Conservation (phyloP, 2,329 filamentous ascomycete species). For the Fusarium sambucinum region DNA sequence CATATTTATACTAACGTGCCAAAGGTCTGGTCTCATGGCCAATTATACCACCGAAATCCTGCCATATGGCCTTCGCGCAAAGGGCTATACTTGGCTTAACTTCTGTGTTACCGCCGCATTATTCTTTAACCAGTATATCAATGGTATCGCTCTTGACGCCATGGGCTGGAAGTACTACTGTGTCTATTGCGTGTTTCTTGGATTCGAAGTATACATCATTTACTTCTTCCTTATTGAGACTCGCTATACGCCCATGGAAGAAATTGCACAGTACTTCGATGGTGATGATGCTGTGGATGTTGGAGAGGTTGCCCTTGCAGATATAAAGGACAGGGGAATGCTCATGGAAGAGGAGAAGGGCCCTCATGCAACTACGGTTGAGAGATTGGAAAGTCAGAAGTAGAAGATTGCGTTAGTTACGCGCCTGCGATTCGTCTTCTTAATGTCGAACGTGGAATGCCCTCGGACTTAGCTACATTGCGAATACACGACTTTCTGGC, state of each 20-base stretch:
- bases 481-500: no score
- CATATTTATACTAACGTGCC: conserved; percentile 3
- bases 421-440: no score
- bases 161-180: conserved; percentile 40
- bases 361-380: conserved; percentile 6
- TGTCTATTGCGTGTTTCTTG: conserved; percentile 28
- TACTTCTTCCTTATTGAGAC: conserved; percentile 33
- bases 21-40: conserved; percentile 46
- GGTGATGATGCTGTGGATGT: conserved; percentile 18
- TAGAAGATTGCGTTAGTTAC: no score
- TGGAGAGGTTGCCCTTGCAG: conserved; percentile 18
- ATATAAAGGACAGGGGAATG: conserved; percentile 21
- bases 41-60: conserved; percentile 48
- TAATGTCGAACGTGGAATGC: no score
- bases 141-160: conserved; percentile 24
- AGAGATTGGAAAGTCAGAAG: neutral
- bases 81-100: conserved; percentile 38
- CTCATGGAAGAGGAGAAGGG: conserved; percentile 4
- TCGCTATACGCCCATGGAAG: conserved; percentile 24
- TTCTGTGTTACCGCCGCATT: conserved; percentile 29
- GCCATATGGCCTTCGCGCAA: conserved; percentile 39
- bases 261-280: conserved; percentile 25
- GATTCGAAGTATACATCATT: conserved; percentile 25
- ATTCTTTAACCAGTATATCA: conserved; percentile 41
- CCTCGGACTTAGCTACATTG: no score